Base-by-base conservation (phyloP, 805 yeast species). In the Ogataea wickerhamii region DNA sequence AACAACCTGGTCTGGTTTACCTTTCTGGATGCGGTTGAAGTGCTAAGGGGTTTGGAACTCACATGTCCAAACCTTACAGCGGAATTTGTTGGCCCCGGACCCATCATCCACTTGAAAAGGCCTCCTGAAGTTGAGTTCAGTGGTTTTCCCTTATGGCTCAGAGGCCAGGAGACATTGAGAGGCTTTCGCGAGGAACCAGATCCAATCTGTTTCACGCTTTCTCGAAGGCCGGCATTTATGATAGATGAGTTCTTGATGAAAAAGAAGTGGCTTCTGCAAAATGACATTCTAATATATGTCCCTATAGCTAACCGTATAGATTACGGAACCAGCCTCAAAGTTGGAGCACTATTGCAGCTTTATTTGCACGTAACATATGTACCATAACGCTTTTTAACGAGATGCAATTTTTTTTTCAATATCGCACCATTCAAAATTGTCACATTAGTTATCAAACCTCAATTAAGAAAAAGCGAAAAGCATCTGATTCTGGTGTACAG, bases 261-360 rank as follows among this genome's bases (percentile, higher is more conserved):
- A 65, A 73, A 78, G 59, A 77, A 75, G 65, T 73, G 72, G 5
- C 79, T 64, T 52, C 70, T 70, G 32, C 77, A 70, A 34, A 78
- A 58, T 49, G 56, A 52, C 63, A 54, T 57, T 17, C 11, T n/a
- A n/a, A n/a, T n/a, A n/a, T n/a, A n/a, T n/a, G n/a, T n/a, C n/a
- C n/a, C n/a, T n/a, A n/a, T n/a, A n/a, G n/a, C n/a, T n/a, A n/a
- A n/a, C n/a, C n/a, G n/a, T n/a, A n/a, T n/a, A n/a, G n/a, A n/a
- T n/a, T n/a, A n/a, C n/a, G n/a, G n/a, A n/a, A n/a, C n/a, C n/a
- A n/a, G n/a, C n/a, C n/a, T n/a, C n/a, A n/a, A n/a, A n/a, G n/a
- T n/a, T n/a, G n/a, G n/a, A n/a, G n/a, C n/a, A n/a, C n/a, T n/a
- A n/a, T n/a, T n/a, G n/a, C n/a, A n/a, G n/a, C n/a, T n/a, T n/a